These are phyloP conservation scores for Neurospora sp. DNA, from an alignment of 495 filamentous ascomycete genomes.

Conservation along the genomic window DNA sequence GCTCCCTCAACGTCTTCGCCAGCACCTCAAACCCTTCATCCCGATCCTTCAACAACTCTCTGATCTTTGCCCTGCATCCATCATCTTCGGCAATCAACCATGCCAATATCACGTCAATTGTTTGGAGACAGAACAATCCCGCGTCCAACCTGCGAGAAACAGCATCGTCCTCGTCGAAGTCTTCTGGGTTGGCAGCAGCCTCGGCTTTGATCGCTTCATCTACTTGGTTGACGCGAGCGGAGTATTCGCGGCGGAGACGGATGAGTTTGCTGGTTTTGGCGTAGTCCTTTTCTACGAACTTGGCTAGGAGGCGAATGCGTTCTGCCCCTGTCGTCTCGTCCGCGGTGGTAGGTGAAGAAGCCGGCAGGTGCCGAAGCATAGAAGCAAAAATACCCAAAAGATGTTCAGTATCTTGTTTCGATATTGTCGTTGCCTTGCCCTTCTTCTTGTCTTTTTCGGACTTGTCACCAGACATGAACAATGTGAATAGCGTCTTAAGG, in stretches of 20 bases:
- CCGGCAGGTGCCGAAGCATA: conserved; percentile 68
- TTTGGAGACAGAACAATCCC: conserved; percentile 77
- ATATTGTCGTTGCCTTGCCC: conserved; percentile 41
- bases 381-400: conserved; percentile 82
- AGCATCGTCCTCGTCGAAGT: conserved; percentile 44
- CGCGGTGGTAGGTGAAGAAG: conserved; percentile 37
- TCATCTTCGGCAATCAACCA: conserved; percentile 91
- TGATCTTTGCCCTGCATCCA: conserved; percentile 59
- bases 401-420: conserved; percentile 50
- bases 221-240: conserved; percentile 48
- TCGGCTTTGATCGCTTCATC: conserved; percentile 62
- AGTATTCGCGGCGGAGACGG: conserved; percentile 61
- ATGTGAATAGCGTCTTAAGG: conserved; percentile 70
- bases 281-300: conserved; percentile 93
- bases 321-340: conserved; percentile 25
- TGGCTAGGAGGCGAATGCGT: conserved; percentile 79
- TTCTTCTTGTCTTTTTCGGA: conserved; percentile 55
- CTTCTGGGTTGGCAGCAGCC: conserved; percentile 1
- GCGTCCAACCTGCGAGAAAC: conserved; percentile 77
- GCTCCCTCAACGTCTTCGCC: conserved; percentile 55
- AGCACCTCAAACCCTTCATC: conserved; percentile 56
- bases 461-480: conserved; percentile 52
- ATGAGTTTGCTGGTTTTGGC: conserved; percentile 67
- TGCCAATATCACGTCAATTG: conserved; percentile 76
- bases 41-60: conserved; percentile 51